Evolutionary conservation across 805 yeast species (phyloP).

Genomic region (Candida vartiovaarae): DNA sequence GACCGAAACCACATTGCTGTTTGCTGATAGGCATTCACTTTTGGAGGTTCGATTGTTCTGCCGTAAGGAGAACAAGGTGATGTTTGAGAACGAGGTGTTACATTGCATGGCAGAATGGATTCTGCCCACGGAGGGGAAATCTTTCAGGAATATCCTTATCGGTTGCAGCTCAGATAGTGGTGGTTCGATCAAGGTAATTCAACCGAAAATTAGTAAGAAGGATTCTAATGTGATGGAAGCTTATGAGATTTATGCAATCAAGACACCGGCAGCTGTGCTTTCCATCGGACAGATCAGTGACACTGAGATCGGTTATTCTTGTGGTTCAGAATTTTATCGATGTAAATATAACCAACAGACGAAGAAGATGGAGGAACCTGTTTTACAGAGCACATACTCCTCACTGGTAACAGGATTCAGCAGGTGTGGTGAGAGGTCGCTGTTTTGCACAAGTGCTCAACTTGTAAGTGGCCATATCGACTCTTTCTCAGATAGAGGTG

Average conservation of each 20-base stretch:
- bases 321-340: slow-evolving; percentile 10
- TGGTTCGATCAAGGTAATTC: slow-evolving; percentile 19
- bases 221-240: slow-evolving; percentile 7
- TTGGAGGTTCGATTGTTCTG: slow-evolving; percentile 6
- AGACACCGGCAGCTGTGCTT: slow-evolving; percentile 19
- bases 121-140: slow-evolving; percentile 16
- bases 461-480: neutral
- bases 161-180: slow-evolving; percentile 25
- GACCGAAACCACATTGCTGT: slow-evolving; percentile 15
- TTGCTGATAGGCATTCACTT: slow-evolving; percentile 11
- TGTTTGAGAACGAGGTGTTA: slow-evolving; percentile 24
- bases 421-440: slow-evolving; percentile 10
- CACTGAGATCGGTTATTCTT: slow-evolving; percentile 13
- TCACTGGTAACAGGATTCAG: slow-evolving; percentile 18
- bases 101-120: slow-evolving; percentile 29
- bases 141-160: slow-evolving; percentile 24
- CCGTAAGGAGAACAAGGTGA: neutral
- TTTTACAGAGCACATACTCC: slow-evolving; percentile 3
- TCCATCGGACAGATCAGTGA: slow-evolving; percentile 14
- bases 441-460: slow-evolving; percentile 24
- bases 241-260: slow-evolving; percentile 12
- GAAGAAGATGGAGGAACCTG: slow-evolving; percentile 14
- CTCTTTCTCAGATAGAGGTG: no score
- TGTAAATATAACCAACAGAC: slow-evolving; percentile 10
- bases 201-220: slow-evolving; percentile 8